Conservation (phyloP, 2,329 filamentous ascomycete genomes). For the Zasmidium angulare region DNA sequence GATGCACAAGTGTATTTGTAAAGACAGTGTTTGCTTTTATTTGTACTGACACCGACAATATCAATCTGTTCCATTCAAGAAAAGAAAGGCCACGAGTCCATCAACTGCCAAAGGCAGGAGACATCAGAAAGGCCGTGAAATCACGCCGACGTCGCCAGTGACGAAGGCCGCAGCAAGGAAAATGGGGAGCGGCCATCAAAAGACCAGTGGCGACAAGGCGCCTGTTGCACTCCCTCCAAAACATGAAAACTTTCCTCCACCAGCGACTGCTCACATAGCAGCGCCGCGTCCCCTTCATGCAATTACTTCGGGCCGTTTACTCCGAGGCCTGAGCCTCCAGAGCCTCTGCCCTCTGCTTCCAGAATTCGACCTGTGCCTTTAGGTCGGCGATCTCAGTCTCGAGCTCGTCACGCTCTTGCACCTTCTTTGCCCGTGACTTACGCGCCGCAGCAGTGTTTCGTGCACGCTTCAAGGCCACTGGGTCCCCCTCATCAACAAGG, state of each 20-base stretch:
- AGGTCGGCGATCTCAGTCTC: constrained; percentile 65
- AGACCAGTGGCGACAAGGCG: constrained; percentile 19
- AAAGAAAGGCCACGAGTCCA: constrained; percentile 12
- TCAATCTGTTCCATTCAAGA: not conserved
- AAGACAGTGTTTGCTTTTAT: not conserved
- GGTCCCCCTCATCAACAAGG: constrained; percentile 71
- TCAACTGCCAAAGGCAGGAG: constrained; percentile 16
- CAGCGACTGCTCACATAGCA: constrained; percentile 16
- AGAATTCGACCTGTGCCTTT: constrained; percentile 40
- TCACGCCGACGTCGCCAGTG: not conserved
- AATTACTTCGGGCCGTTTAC: constrained; percentile 6
- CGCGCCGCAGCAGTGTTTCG: constrained; percentile 91
- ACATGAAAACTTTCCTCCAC: constrained; percentile 21
- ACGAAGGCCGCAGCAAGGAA: constrained; percentile 16
- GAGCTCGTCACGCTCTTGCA: constrained; percentile 70
- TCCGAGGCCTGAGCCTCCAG: constrained; percentile 13
- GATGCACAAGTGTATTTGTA: too few relatives aligned
- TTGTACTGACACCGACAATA: not conserved
- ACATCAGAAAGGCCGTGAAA: constrained; percentile 13
- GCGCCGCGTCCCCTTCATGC: constrained; percentile 11
- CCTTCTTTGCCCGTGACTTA: constrained; percentile 87
- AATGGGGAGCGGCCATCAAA: constrained; percentile 10
- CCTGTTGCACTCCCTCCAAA: constrained; percentile 19
- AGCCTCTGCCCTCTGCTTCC: constrained; percentile 30
- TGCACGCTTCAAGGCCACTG: constrained; percentile 84